phyloP scores from a whole-genome alignment of 805 yeast genomes.

The Lachancea meyersii region DNA sequence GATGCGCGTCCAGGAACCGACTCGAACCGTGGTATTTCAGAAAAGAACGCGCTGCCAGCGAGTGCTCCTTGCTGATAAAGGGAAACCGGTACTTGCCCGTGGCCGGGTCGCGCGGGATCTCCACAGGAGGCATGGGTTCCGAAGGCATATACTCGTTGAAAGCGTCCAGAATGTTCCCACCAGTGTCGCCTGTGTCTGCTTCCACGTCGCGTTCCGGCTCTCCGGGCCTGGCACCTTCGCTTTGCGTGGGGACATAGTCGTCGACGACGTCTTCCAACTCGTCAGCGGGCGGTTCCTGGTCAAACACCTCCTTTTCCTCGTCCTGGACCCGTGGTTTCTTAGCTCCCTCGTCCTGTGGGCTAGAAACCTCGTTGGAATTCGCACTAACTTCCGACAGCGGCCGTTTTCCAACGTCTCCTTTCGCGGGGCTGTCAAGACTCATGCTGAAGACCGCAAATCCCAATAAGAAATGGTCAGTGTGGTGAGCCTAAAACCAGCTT shows the following conservation, averaged over 20 bases:
- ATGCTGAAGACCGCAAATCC: not conserved
- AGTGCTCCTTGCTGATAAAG: conserved; percentile 37
- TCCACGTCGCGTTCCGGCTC: not conserved
- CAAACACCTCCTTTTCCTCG: conserved; percentile 11
- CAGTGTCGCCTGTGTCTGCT: not conserved
- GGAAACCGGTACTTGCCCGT: conserved; percentile 35
- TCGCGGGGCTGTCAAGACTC: conserved; percentile 3
- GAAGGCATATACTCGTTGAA: conserved; percentile 11
- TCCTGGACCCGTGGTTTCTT: conserved; percentile 9
- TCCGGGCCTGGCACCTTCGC: not conserved
- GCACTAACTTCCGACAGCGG: conserved; percentile 5
- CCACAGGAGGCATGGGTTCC: conserved; percentile 16
- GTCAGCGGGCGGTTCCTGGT: conserved; percentile 12
- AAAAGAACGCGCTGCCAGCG: conserved; percentile 43
- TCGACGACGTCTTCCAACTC: conserved; percentile 21
- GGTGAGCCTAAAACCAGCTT: not conserved
- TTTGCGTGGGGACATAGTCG: conserved; percentile 12
- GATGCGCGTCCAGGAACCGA: conserved; percentile 51
- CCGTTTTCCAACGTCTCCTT: conserved; percentile 5
- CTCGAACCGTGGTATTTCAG: conserved; percentile 56
- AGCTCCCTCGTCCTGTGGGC: conserved; percentile 3
- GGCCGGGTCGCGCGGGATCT: conserved; percentile 22
- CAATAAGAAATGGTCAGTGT: not conserved
- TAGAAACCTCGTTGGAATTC: not conserved
- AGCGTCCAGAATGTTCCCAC: not conserved